Evolutionary conservation across 2,329 filamentous ascomycete species (phyloP), one percentile per base, ranked within the genome.

Genomic region (Dactylellina cionopaga): DNA sequence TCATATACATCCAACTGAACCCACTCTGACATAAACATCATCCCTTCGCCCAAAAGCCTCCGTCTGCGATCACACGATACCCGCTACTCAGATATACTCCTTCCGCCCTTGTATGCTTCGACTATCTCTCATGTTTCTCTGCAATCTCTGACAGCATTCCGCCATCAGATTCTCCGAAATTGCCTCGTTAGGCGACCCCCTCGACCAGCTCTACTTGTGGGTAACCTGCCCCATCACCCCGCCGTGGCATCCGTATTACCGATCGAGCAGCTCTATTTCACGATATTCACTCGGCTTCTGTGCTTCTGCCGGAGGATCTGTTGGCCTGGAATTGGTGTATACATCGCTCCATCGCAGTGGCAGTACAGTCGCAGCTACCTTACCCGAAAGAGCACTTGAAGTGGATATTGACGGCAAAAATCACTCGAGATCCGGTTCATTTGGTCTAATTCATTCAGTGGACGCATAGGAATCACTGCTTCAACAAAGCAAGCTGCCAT

Each of bases 131-230:
- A 29, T 59, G 55, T 47, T 52, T 58, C 29, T 54, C 22, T 37
- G 39, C 29, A 52, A 19, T 54, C 39, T 22, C 41, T 49, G 46
- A 19, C 52, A 56, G 35, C 52, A n/a, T 49, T 25, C 46, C 15
- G 17, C 52, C 52, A 46, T 37, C 68, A 72, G 59, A 52, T 65
- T 72, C 68, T 72, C 68, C 68, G 68, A 72, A 72, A 72, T 72
- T 72, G 43, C 68, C 68, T 72, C 68, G 59, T 52, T 54, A 64
- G 39, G 51, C 58, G 49, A 62, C 68, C 59, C 54, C 65, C 59
- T 56, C 58, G 35, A 55, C 13, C 47, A 17, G 37, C 59, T 60
- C 41, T 24, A 49, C 29, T 29, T 22, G 56, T 52, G 54, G 27
- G 35, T 72, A 55, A 43, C 22, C 56, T 31, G 41, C 58, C 31